phyloP scores from a whole-genome alignment of 306 rosid species.

The Gillenia trifoliata region DNA sequence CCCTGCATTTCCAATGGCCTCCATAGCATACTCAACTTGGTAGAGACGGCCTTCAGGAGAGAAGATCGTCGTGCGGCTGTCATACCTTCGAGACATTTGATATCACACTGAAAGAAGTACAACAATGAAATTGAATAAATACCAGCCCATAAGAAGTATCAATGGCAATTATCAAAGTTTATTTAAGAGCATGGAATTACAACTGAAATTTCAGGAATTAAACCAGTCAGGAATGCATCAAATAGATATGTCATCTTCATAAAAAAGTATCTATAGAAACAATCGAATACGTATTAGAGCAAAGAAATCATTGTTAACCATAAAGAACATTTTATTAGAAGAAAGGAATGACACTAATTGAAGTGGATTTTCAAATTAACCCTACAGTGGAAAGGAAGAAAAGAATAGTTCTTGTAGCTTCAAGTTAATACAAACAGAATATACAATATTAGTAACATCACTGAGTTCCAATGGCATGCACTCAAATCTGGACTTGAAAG shows the following conservation, averaged over 20 bases:
- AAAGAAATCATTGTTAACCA: background rate
- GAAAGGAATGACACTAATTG: background rate
- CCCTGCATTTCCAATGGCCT: slow-evolving; percentile 45
- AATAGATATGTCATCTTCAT: background rate
- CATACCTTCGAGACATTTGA: slow-evolving; percentile 40
- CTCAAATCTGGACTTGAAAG: background rate
- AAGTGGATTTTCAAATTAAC: background rate
- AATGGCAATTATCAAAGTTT: background rate
- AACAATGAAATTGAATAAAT: background rate
- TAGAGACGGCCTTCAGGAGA: slow-evolving; percentile 42
- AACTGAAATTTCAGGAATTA: background rate
- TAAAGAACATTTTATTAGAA: background rate
- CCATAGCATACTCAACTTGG: slow-evolving; percentile 45
- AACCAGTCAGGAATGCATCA: background rate
- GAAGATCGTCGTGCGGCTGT: slow-evolving; percentile 38
- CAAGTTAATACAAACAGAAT: background rate
- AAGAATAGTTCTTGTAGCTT: background rate
- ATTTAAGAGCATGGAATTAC: background rate
- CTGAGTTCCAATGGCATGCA: background rate
- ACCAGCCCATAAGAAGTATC: background rate
- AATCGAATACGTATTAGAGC: background rate
- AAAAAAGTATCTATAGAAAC: background rate
- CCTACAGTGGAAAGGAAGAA: background rate
- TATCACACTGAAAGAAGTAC: slow-evolving; percentile 9
- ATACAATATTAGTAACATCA: background rate